phyloP scores from a whole-genome alignment of 768 basidiomycete genomes.

The Leucosporidium scottii region DNA sequence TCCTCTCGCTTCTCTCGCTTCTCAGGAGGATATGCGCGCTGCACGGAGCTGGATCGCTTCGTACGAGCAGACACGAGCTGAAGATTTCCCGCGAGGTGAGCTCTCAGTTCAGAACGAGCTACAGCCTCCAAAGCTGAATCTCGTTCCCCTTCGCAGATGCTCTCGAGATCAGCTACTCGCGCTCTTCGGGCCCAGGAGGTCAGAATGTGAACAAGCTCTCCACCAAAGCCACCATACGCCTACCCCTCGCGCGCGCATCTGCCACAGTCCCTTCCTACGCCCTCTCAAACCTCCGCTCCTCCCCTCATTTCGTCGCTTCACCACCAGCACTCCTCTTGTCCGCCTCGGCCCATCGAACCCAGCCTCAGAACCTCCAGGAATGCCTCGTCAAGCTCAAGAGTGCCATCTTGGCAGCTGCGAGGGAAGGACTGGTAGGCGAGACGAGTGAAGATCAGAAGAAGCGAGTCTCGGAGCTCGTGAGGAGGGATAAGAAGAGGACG shows the following conservation, averaged over 20 bases:
- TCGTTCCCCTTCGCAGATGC: slow-evolving; percentile 1
- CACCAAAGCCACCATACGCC: slow-evolving; percentile 33
- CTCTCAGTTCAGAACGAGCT: neutral
- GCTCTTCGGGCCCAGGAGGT: slow-evolving; percentile 33
- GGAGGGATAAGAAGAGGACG: neutral
- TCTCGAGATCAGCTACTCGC: slow-evolving; percentile 22
- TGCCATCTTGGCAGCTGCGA: neutral
- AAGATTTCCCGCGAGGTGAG: slow-evolving; percentile 21
- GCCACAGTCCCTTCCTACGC: slow-evolving; percentile 17
- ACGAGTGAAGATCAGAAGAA: neutral
- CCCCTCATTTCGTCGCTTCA: slow-evolving; percentile 13
- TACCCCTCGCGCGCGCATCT: slow-evolving; percentile 11
- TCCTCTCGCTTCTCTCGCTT: neutral
- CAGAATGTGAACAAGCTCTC: slow-evolving; percentile 36
- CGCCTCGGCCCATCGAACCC: slow-evolving; percentile 21
- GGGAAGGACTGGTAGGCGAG: neutral
- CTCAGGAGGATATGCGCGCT: slow-evolving; percentile 11
- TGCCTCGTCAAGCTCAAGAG: slow-evolving; percentile 27
- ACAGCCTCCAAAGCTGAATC: neutral
- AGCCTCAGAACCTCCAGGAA: slow-evolving; percentile 27
- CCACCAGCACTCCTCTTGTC: slow-evolving; percentile 30
- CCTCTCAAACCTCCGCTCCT: slow-evolving; percentile 13
- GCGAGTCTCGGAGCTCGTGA: neutral
- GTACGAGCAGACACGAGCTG: neutral
- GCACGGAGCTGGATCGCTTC: slow-evolving; percentile 12